Base-by-base conservation (phyloP, 2,329 filamentous ascomycete species). In the Ambrosiella xylebori region DNA sequence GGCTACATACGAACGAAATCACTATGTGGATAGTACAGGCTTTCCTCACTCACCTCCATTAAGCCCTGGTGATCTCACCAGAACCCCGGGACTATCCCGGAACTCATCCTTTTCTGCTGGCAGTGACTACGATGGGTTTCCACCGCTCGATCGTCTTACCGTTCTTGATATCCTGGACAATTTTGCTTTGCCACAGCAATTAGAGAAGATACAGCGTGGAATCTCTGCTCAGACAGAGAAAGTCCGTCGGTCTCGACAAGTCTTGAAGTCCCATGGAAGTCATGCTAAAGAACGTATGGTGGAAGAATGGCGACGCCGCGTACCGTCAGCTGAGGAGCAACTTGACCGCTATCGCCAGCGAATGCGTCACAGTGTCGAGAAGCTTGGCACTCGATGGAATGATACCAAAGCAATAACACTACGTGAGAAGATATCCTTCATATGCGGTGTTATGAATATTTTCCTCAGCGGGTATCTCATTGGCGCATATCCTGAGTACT, bases 91-190 rank as follows among this genome's bases (percentile, higher is more conserved):
- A 62, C 72, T 89, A 53, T 94, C 89, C 7, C 81, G 89, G 60
- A 85, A 86, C 58, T 76, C 79, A 13, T 95, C 89, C 13, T 89
- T 89, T 68, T 89, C 87, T n/a, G 83, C 81, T 54, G 88, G 83
- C 69, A 88, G 84, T 68, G 88, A 91, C 67, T 93, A 87, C 79
- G 88, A 95, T 62, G 76, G 81, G 19, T 86, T 94, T 62, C 88
- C 90, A 8, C 90, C 91, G 0, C 75, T 96, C 27, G 93, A 98
- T 68, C 86, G 88, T 56, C 75, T 98, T 57, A 90, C 86, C 44
- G 81, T 97, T 59, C 88, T 98, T 65, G 93, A 98, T 67, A 77
- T 98, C 54, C 79, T 98, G 63, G 91, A 96, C 71, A 97, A 96
- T 68, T 82, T 98, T 62, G 87, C 90, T 5, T 75, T 98, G 38